Base-by-base conservation (phyloP, 2,329 filamentous ascomycete species). In the Gliomastix tumulicola region DNA sequence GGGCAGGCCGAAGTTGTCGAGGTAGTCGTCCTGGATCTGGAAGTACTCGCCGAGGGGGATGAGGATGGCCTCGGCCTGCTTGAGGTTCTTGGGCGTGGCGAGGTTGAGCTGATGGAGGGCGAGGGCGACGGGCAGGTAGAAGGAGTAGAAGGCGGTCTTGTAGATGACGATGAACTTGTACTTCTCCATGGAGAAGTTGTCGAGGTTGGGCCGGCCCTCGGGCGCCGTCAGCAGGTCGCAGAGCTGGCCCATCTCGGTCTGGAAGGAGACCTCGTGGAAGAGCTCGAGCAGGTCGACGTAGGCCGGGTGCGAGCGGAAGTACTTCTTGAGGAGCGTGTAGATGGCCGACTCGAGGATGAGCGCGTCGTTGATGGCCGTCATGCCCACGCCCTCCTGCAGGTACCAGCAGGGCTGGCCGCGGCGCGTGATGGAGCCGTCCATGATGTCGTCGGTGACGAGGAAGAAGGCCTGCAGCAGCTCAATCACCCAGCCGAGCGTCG, bases 111-210 rank as follows among this genome's bases (percentile, higher is more conserved):
- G 84, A 70, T 90, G 73, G 51, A 98, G 74, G 6, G 92, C 87
- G 31, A 98, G 77, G 9, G 88, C 90, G 38, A 98, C 88, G 41
- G 92, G 92, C 12, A 98, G 83, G 69, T 97, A 97, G 76, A 98
- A 98, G 56, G 85, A 94, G 74, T 98, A 98, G 73, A 94, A 98
- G 35, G 92, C 89, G 18, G 92, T 98, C 80, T 98, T 98, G 81
- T 94, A 97, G 66, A 94, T 86, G 68, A 98, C 92, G 56, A 98
- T 98, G 74, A 97, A 98, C 53, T 74, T 81, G 73, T 95, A 95
- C 74, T 95, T 98, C 44, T 89, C 76, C 63, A 96, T 74, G 62
- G 81, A 88, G 74, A 98, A 98, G 71, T 95, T 95, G 74, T 86
- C 73, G 45, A 98, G 81, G 34, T 40, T 34, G 34, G 37, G 34